Evolutionary conservation across 2,329 filamentous ascomycete species (phyloP).

Genomic region (Triangularia setosa): DNA sequence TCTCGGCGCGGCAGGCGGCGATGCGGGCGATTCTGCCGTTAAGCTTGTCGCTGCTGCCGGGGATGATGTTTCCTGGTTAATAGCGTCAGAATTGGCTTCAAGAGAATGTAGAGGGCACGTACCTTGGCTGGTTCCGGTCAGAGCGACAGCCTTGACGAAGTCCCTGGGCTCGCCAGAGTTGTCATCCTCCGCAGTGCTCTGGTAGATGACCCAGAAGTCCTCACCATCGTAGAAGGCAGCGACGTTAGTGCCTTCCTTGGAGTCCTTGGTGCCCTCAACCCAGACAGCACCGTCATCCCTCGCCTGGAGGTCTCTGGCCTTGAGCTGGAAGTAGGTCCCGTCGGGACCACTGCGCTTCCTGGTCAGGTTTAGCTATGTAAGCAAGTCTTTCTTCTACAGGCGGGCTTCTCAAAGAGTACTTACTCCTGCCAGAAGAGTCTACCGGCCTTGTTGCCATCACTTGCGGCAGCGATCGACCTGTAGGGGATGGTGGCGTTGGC

Average conservation of each 20-base stretch:
- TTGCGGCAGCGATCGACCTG: not conserved
- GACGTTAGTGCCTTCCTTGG: not conserved
- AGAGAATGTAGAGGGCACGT: not conserved
- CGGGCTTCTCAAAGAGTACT: not conserved
- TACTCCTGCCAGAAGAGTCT: not conserved
- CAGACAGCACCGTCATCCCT: not conserved
- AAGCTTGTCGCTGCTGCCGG: not conserved
- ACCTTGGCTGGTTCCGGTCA: not conserved
- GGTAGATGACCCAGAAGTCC: not conserved
- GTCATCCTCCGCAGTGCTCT: not conserved
- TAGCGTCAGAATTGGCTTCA: no score
- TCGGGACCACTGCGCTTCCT: not conserved
- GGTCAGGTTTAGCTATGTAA: not conserved
- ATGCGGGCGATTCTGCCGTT: not conserved
- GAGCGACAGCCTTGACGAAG: not conserved
- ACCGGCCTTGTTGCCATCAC: not conserved
- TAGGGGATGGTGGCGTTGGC: not conserved
- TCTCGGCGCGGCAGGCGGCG: not conserved
- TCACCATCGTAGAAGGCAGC: not conserved
- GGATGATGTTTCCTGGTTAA: not conserved
- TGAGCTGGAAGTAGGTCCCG: not conserved
- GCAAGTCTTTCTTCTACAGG: not conserved
- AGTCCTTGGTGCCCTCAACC: not conserved
- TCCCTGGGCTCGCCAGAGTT: not conserved
- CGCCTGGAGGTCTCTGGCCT: not conserved